Evolutionary conservation across 2,329 filamentous ascomycete genomes (phyloP), one percentile per base, ranked within the genome.

Genomic region (Stagonosporopsis chrysanthemi): DNA sequence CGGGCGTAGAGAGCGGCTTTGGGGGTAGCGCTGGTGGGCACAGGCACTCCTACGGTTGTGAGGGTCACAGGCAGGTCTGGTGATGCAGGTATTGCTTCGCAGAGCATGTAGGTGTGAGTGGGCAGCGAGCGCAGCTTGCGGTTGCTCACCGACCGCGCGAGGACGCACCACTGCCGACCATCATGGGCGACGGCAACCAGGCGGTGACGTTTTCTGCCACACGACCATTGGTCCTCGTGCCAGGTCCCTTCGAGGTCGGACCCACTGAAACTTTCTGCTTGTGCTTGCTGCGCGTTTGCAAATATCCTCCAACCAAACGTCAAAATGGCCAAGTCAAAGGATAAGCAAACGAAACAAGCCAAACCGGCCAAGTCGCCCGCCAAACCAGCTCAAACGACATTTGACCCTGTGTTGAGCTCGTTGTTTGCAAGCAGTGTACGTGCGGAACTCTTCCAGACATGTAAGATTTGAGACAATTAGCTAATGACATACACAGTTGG

Each of bases 341-440:
- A 55, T 60, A 72, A 72, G 58, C 66, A 62, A 47, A 19, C 63
- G 19, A 62, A 62, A 19, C 65, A 54, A 17, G 31, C 65, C 11
- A 58, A 48, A n/a, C 36, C 53, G 23, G 45, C 49, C 39, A 67
- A 60, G 36, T 24, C 67, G n/a, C 61, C 73, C 51, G 61, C 70
- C 40, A 35, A 57, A n/a, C 54, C 65, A 26, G 51, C 69, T 60
- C 72, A 76, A 24, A 75, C 74, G 29, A 69, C 72, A 40, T 68
- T 82, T 47, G 78, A 82, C 59, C 76, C 79, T 17, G 68, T 67
- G 35, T 63, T 83, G 29, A 77, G 78, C n/a, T 81, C 79, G 49
- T 71, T 83, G 44, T 83, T 83, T 68, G 77, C 81, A 22, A 71
- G 68, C 60, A 78, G 73, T 63, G 76, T 78, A 61, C 60, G 74